Base-by-base conservation (phyloP, 2,329 filamentous ascomycete genomes). In the Pezicula radicicola region DNA sequence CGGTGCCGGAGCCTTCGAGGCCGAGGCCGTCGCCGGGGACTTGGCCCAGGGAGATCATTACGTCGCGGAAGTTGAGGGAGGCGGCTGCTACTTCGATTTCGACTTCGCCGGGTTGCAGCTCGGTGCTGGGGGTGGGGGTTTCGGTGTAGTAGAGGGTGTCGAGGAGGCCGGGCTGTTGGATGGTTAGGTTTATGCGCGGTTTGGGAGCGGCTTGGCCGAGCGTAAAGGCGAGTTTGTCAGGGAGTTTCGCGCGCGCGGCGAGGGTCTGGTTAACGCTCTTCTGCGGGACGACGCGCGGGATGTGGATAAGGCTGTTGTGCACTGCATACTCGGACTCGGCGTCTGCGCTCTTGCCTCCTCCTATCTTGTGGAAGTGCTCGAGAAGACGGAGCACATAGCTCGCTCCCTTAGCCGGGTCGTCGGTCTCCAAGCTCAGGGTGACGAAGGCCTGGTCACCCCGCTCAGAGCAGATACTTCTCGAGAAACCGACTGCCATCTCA, bases 391-490 rank as follows among this genome's bases (percentile, higher is more conserved):
- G 35, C 35, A 37, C 35, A 37, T 37, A 4, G 35, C 35, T 37
- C 35, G 35, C 35, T 37, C 35, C 35, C 35, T 37, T 4, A 4
- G 35, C 35, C n/a, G 4, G 35, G 35, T 37, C 10, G 35, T 37
- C 35, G 35, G 35, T 37, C 35, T 37, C 35, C n/a, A 37, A 37
- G 35, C 35, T 37, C 35, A 37, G 35, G 35, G 35, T 37, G 12
- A 37, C 35, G 35, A 37, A 37, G 35, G 35, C 35, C 35, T 37
- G 35, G 35, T 37, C 35, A 37, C 35, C 35, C 35, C 35, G 39
- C 28, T 50, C 48, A 15, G 48, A 33, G 16, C 48, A 37, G 25
- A 50, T 50, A 19, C 39, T 50, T 33, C 27, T 44, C 10, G 42
- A 28, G 28, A 50, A 42, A 33, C 48, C 48, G 35, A 37, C 35